These are phyloP conservation scores for Scleroderma bovista DNA, from an alignment of 768 basidiomycete genomes.

Conservation along the genomic window DNA sequence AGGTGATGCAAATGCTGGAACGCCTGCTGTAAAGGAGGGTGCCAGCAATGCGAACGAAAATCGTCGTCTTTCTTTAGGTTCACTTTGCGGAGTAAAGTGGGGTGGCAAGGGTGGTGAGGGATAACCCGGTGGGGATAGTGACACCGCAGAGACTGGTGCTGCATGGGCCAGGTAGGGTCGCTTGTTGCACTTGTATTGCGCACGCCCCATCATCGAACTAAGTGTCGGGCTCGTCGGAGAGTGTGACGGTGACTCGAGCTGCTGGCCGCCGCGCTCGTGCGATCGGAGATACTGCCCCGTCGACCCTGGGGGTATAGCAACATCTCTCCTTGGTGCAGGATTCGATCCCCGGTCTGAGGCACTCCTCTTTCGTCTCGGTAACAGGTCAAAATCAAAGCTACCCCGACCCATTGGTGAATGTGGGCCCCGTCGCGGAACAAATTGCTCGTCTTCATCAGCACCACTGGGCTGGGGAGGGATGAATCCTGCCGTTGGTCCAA, in stretches of 20 bases:
- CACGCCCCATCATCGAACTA: conserved; percentile 14
- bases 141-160: conserved; percentile 1
- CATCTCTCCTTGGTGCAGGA: neutral
- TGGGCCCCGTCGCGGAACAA: neutral
- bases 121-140: neutral
- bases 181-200: conserved; percentile 28
- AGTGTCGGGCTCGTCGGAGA: neutral
- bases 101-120: neutral
- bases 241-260: neutral
- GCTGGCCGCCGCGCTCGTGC: neutral
- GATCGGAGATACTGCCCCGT: neutral
- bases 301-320: neutral
- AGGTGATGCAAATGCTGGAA: conserved; percentile 68
- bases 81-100: neutral
- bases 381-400: conserved; percentile 24
- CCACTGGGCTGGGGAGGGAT: conserved; percentile 13
- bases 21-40: conserved; percentile 33
- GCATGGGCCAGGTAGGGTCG: conserved; percentile 1
- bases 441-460: conserved; percentile 4
- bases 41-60: conserved; percentile 13
- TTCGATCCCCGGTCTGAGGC: neutral
- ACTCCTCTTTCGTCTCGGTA: conserved; percentile 8
- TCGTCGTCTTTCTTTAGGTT: neutral
- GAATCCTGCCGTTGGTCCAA: conserved; percentile 26
- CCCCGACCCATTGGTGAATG: conserved; percentile 12